Base-by-base conservation (phyloP, 2,329 filamentous ascomycete species). In the Pseudogymnoascus pannorum region DNA sequence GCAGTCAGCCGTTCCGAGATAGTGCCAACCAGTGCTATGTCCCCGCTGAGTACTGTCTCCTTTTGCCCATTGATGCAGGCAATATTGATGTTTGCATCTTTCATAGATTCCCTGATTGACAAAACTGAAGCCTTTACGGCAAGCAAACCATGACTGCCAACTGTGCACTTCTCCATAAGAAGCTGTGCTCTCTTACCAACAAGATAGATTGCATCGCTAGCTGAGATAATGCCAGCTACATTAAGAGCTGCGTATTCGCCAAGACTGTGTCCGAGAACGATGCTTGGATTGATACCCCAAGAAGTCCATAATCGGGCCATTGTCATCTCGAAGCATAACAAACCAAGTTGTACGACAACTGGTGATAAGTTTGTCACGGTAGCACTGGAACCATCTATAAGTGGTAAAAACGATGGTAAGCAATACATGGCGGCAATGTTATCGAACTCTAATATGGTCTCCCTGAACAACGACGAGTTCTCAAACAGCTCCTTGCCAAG, bases 21-120 rank as follows among this genome's bases (percentile, higher is more conserved):
- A 3, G 75, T 76, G 42, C 80, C 77, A 40, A 88, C 80, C 29
- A 83, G 76, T 31, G 81, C 78, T 42, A 77, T 76, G 26, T 79
- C 79, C 14, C 82, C 75, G 64, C 83, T 84, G n/a, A 94, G 77
- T 1, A 94, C 91, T 8, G 86, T 92, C 70, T 91, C 88, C 58
- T 84, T 78, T 0, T 87, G 85, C 0, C 87, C 85, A 67, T 95
- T 95, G 71, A 91, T 81, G 75, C 91, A 94, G 14, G 90, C 87
- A 60, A 79, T 71, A 4, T 72, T 75, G 67, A 60, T 16, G 35
- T 77, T 77, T 66, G 76, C 76, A 61, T 72, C 70, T 16, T 84
- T 78, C 63, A 86, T 81, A 4, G 80, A 76, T 24, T 84, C 78
- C 44, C 68, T 75, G 57, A 72, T 64, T 57, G 66, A 44, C 61